A percentile compares a stretch with the other conserved stretches of the same genome.
These are phyloP conservation scores for Neopestalotiopsis clavispora DNA, from an alignment of 2,329 filamentous ascomycete species.

Conservation along the genomic window DNA sequence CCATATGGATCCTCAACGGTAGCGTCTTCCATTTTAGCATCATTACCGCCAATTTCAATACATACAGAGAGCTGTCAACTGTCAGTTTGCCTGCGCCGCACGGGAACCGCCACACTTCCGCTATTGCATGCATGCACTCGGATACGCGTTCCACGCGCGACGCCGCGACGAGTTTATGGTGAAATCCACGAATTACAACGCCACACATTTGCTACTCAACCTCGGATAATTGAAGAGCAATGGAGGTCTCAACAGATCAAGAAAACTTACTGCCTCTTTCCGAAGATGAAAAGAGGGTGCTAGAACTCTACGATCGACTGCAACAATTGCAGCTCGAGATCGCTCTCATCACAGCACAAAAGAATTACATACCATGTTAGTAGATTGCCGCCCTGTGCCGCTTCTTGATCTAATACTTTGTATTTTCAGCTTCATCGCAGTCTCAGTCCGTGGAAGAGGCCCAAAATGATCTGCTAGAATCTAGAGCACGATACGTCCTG, in stretches of 20 bases:
- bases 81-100: not conserved
- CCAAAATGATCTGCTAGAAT: conserved; percentile 71
- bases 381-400: conserved; percentile 20
- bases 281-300: conserved; percentile 66
- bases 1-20: too few species aligned
- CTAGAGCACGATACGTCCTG: conserved; percentile 71
- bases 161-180: conserved; percentile 12
- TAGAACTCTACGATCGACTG: conserved; percentile 74
- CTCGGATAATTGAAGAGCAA: not conserved
- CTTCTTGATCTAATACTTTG: not conserved
- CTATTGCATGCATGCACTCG: not conserved
- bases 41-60: too few species aligned
- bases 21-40: too few species aligned
- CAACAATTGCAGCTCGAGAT: conserved; percentile 75
- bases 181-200: not conserved
- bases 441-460: conserved; percentile 48
- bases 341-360: conserved; percentile 63
- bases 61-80: not conserved
- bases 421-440: not conserved
- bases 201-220: not conserved
- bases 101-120: not conserved
- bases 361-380: conserved; percentile 42
- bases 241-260: conserved; percentile 21
- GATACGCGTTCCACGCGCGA: not conserved
- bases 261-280: conserved; percentile 59